Conservation (phyloP, 176 grass and related monocot species). For the Miscanthus lutarioriparius region DNA sequence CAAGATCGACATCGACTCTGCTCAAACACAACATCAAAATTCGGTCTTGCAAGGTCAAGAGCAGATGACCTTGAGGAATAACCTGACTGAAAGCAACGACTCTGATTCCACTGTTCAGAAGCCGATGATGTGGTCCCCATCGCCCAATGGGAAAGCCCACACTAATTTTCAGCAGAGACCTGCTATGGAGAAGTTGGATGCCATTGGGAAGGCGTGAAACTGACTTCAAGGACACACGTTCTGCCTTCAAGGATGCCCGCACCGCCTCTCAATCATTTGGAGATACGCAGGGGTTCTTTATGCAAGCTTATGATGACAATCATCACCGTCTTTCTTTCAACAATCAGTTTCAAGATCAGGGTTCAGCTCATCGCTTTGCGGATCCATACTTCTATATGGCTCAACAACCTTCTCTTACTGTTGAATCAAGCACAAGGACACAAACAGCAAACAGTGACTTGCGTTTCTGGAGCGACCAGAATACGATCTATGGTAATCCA, state of each 20-base stretch:
- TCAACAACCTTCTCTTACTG: slow-evolving; percentile 44
- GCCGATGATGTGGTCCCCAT: slow-evolving; percentile 63
- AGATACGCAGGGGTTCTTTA: slow-evolving; percentile 47
- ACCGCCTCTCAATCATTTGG: slow-evolving; percentile 40
- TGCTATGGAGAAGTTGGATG: slow-evolving; percentile 53
- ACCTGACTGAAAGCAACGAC: slow-evolving; percentile 53
- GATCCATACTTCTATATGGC: slow-evolving; percentile 50
- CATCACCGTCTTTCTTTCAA: slow-evolving; percentile 41
- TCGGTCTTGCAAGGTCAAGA: slow-evolving; percentile 84
- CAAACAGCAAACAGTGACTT: slow-evolving; percentile 33
- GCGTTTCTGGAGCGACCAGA: slow-evolving; percentile 43
- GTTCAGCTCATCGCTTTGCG: slow-evolving; percentile 36
- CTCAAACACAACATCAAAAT: slow-evolving; percentile 48
- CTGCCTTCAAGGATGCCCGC: slow-evolving; percentile 47
- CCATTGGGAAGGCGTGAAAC: slow-evolving; percentile 53
- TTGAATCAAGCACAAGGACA: slow-evolving; percentile 50
- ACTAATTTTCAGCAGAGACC: slow-evolving; percentile 47
- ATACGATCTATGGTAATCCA: slow-evolving; percentile 35
- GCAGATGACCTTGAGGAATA: slow-evolving; percentile 57
- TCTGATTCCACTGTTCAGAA: slow-evolving; percentile 68
- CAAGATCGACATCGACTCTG: slow-evolving; percentile 51
- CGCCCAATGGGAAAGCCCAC: slow-evolving; percentile 43
- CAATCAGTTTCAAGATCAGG: slow-evolving; percentile 54
- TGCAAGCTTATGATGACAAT: slow-evolving; percentile 60
- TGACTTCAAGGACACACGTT: slow-evolving; percentile 49